These are phyloP conservation scores for Rhodamnia argentea DNA, from an alignment of 345 rosid genomes.

Conservation along the genomic window DNA sequence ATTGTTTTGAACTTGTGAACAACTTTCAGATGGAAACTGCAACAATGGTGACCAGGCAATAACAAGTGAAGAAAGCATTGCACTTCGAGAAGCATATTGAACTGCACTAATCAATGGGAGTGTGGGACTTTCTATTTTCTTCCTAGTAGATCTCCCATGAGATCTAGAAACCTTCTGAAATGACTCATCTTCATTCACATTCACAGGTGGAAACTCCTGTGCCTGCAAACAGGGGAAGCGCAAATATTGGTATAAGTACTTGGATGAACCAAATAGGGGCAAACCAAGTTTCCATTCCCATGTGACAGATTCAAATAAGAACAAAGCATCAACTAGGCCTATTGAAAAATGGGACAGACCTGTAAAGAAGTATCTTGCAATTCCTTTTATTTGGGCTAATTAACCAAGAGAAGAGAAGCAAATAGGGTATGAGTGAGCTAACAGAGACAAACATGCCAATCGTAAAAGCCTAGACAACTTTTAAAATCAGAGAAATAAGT, in stretches of 20 bases:
- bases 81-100: constrained; percentile 62
- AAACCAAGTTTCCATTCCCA: neutral
- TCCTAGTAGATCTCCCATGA: neutral
- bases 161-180: neutral
- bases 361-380: neutral
- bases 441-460: neutral
- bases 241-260: neutral
- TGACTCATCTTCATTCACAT: neutral
- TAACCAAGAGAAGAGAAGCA: neutral
- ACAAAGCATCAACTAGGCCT: neutral
- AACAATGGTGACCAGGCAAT: constrained; percentile 85
- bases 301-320: neutral
- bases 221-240: neutral
- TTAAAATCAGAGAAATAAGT: neutral
- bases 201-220: neutral
- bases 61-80: constrained; percentile 49
- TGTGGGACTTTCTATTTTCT: constrained; percentile 6
- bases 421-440: neutral
- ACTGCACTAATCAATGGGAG: constrained; percentile 39
- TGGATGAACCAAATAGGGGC: neutral
- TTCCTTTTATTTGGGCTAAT: neutral
- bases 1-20: constrained; percentile 16
- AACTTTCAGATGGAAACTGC: constrained; percentile 24
- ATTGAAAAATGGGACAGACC: neutral
- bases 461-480: neutral